Base-by-base conservation (phyloP, 345 rosid species). In the Arabis hirsuta region DNA sequence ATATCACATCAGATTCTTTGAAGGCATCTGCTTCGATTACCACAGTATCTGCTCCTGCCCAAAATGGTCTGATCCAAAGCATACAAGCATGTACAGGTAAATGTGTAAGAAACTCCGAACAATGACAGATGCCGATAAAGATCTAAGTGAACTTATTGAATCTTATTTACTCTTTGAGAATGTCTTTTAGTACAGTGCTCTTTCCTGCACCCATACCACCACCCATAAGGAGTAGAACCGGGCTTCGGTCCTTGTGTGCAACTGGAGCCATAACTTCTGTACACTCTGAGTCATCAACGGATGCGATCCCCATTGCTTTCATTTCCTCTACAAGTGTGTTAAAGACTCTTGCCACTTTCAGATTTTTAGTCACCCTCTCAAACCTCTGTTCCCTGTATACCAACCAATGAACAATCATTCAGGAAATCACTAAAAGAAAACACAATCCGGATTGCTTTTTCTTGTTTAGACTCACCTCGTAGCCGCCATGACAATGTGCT, bases 121-220 rank as follows among this genome's bases (percentile, higher is more conserved):
- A 44, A 4, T n/a, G 73, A 66, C 14, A 62, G 29, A 61, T 63
- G 66, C 7, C 29, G 42, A 42, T 46, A 62, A 54, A 61, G 16
- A 41, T 48, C 12, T 55, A 45, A 38, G 39, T 59, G 20, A 52
- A 38, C 16, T 7, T 48, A 34, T 48, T 11, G 41, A 34, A 12
- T 7, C 31, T 48, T 81, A 6, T 60, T 60, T 83, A 94, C 98
- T 94, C 98, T 83, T 89, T 81, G 54, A 91, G 89, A 65, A 94
- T 91, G 61, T 94, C 98, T 81, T 91, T 88, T 48, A 90, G 90
- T 14, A 94, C 98, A 19, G 97, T 94, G 86, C 97, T 94, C 83
- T 94, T 94, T 39, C 98, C 98, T 41, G 98, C 98, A 65, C 98
- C 98, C 98, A 94, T 94, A 11, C 98, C 98, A 27, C 98, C 98